phyloP scores from a whole-genome alignment of 306 rosid species.

The Erythrophleum fordii region DNA sequence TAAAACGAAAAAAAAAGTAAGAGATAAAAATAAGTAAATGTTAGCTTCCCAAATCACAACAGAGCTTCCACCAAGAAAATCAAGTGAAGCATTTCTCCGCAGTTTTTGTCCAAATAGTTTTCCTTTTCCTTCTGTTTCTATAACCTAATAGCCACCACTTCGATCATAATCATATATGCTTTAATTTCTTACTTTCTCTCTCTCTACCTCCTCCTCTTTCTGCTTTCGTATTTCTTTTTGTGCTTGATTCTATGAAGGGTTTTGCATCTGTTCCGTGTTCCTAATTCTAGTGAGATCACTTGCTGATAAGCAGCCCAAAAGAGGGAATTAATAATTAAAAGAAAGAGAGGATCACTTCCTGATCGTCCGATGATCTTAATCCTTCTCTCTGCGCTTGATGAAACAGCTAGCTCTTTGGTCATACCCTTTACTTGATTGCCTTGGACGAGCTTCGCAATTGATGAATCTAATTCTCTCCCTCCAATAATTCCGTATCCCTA shows the following conservation, averaged over 20 bases:
- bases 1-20: not conserved
- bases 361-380: conserved; percentile 19
- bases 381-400: not conserved
- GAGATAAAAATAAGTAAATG: not conserved
- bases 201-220: conserved; percentile 30
- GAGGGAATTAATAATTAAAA: not conserved
- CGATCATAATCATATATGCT: conserved; percentile 15
- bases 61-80: conserved; percentile 42
- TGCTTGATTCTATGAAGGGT: conserved; percentile 53
- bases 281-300: conserved; percentile 36
- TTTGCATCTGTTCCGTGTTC: conserved; percentile 62
- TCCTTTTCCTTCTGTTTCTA: conserved; percentile 30
- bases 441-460: conserved; percentile 2
- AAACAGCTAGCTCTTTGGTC: conserved; percentile 30
- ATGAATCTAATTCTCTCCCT: conserved; percentile 53
- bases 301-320: conserved; percentile 1
- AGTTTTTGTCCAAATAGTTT: conserved; percentile 39
- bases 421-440: conserved; percentile 51
- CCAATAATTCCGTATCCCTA: not conserved
- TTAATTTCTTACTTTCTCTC: not conserved
- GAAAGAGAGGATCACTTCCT: conserved; percentile 12
- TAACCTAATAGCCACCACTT: conserved; percentile 23
- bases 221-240: conserved; percentile 8
- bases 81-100: conserved; percentile 32
- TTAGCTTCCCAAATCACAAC: conserved; percentile 58